Conservation (phyloP, 352 stramenopile genomes). For the Globisporangium takayamanum region DNA sequence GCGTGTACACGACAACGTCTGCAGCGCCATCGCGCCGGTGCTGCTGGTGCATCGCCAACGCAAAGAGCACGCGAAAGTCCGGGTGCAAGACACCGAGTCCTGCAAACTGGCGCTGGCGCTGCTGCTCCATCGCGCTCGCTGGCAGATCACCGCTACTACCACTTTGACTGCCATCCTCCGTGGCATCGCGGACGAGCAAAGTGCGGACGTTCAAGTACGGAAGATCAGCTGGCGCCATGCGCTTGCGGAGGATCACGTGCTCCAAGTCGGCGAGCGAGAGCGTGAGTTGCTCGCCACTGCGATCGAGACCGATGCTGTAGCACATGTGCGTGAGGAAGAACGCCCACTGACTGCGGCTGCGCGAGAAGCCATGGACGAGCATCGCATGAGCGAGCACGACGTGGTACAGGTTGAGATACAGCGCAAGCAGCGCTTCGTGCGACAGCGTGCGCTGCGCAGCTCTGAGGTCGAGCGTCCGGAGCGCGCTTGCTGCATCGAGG, state of each 20-base stretch:
- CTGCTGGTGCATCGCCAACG: slow-evolving; percentile 52
- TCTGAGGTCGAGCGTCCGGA: slow-evolving; percentile 52
- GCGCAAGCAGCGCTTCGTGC: slow-evolving; percentile 63
- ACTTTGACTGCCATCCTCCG: neutral
- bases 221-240: slow-evolving; percentile 39
- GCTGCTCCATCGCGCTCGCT: neutral
- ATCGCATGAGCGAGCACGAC: slow-evolving; percentile 69
- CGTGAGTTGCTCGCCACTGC: slow-evolving; percentile 21
- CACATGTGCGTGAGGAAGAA: slow-evolving; percentile 52
- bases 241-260: slow-evolving; percentile 56
- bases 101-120: slow-evolving; percentile 7
- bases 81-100: slow-evolving; percentile 46
- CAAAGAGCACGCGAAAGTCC: slow-evolving; percentile 76
- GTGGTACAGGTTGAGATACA: slow-evolving; percentile 82
- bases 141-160: neutral
- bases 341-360: slow-evolving; percentile 48
- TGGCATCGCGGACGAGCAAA: neutral
- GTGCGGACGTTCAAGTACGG: slow-evolving; percentile 30
- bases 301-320: slow-evolving; percentile 43
- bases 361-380: slow-evolving; percentile 57
- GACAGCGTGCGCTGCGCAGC: slow-evolving; percentile 26
- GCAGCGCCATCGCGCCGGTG: slow-evolving; percentile 10
- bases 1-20: slow-evolving; percentile 26
- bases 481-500: slow-evolving; percentile 51
- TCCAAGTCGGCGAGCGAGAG: slow-evolving; percentile 78